A percentile compares a stretch with the other conserved stretches of the same genome.
phyloP scores from a whole-genome alignment of 1,139 yeast species.

The Blastobotrys buckinghamii region DNA sequence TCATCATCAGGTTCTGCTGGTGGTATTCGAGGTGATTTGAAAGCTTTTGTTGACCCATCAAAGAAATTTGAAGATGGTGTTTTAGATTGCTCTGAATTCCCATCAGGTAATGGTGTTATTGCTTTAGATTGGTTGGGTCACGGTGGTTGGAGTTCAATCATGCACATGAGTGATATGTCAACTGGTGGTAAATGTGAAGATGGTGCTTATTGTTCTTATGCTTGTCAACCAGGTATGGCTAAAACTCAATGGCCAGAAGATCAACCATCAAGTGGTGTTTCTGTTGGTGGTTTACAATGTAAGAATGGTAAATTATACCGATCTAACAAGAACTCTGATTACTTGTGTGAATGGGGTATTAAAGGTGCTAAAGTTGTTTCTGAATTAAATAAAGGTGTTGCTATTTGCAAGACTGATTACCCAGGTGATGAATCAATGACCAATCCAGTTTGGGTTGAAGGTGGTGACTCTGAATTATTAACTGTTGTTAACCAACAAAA shows the following conservation, averaged over 20 bases:
- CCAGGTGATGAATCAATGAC: conserved; percentile 99
- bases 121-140: conserved; percentile 71
- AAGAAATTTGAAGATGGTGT: conserved; percentile 73
- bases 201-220: conserved; percentile 93
- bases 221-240: conserved; percentile 95
- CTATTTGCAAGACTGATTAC: conserved; percentile 96
- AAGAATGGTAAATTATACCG: conserved; percentile 71
- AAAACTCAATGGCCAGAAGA: conserved; percentile 92
- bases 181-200: conserved; percentile 66
- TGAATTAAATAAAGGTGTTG: conserved; percentile 58
- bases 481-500: conserved; percentile 71
- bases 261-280: conserved; percentile 83
- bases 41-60: conserved; percentile 48
- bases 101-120: conserved; percentile 88
- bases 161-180: conserved; percentile 46
- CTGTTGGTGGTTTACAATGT: conserved; percentile 87
- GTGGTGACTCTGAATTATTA: conserved; percentile 60
- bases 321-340: conserved; percentile 54
- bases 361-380: conserved; percentile 64
- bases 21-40: conserved; percentile 51
- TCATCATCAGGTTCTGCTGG: conserved; percentile 32
- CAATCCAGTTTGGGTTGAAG: conserved; percentile 75
- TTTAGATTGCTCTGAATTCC: conserved; percentile 70
- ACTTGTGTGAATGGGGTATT: conserved; percentile 82
- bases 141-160: conserved; percentile 92